Evolutionary conservation across 495 filamentous ascomycete genomes (phyloP).

Genomic region (Hypoxylon perforatum): DNA sequence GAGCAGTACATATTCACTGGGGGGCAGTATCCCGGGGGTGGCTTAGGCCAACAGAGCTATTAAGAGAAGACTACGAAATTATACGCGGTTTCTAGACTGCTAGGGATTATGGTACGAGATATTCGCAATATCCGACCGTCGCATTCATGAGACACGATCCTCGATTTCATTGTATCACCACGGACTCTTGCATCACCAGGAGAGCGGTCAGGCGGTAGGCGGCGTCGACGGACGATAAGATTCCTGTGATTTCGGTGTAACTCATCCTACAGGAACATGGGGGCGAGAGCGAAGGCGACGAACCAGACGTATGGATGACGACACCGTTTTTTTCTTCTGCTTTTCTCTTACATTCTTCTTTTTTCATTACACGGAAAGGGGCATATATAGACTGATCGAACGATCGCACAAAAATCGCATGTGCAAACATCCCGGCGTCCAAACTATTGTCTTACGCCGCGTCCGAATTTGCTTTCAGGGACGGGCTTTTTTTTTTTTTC

Average conservation of each 20-base stretch:
- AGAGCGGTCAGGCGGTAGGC: constrained; percentile 18
- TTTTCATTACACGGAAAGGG: neutral
- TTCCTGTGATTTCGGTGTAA: constrained; percentile 19
- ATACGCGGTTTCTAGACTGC: neutral
- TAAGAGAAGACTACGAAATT: constrained; percentile 1
- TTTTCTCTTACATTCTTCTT: neutral
- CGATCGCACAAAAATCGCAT: neutral
- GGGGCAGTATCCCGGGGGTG: constrained; percentile 50
- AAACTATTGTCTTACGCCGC: neutral
- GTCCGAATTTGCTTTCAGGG: neutral
- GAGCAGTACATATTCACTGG: constrained; percentile 56
- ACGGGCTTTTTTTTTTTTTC: neutral
- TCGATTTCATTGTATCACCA: constrained; percentile 37
- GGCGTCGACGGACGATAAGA: constrained; percentile 30
- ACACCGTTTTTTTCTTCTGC: constrained; percentile 18
- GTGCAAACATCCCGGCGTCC: constrained; percentile 2
- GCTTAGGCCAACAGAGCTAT: constrained; percentile 27
- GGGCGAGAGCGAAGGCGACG: neutral
- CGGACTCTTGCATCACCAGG: constrained; percentile 30
- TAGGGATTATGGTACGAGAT: neutral
- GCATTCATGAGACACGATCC: constrained; percentile 34
- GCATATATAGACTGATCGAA: neutral
- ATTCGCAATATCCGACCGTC: constrained; percentile 3
- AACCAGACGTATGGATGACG: constrained; percentile 23
- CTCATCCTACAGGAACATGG: neutral